Evolutionary conservation across 345 rosid genomes (phyloP).

Genomic region (Gossypium thurberi): DNA sequence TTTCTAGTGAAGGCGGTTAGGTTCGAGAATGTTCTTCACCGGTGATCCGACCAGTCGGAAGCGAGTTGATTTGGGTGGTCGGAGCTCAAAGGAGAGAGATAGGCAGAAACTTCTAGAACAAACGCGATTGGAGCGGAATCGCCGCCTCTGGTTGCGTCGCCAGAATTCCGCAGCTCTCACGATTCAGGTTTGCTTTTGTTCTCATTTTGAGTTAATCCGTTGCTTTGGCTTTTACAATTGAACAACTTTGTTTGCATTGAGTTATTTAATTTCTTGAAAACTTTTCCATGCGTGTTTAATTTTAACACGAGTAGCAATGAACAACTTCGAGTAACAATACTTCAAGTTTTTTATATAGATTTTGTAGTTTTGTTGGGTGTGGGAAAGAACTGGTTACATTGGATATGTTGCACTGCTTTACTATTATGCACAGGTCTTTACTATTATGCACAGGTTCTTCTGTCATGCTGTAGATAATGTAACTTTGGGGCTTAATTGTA

Average conservation of each 20-base stretch:
- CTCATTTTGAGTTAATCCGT: neutral
- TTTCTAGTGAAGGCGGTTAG: conserved; percentile 10
- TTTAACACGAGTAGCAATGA: neutral
- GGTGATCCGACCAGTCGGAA: conserved; percentile 93
- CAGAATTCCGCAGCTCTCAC: conserved; percentile 71
- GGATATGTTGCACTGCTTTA: neutral
- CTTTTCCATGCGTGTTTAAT: neutral
- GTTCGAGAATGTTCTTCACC: conserved; percentile 65
- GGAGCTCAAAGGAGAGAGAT: conserved; percentile 95
- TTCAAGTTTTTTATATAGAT: neutral
- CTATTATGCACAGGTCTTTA: neutral
- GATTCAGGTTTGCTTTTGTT: conserved; percentile 57
- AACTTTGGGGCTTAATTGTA: neutral
- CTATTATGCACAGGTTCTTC: neutral
- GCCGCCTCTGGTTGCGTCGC: conserved; percentile 61
- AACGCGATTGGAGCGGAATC: conserved; percentile 85
- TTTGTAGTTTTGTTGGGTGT: neutral
- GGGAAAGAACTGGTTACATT: neutral
- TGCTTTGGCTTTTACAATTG: neutral
- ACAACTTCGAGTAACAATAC: neutral
- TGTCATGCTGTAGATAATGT: neutral
- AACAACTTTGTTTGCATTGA: neutral
- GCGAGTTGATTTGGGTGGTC: conserved; percentile 97
- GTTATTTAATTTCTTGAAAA: neutral
- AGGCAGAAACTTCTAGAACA: conserved; percentile 93